These are phyloP conservation scores for Beauveria pseudobassiana DNA, from an alignment of 2,329 filamentous ascomycete genomes.

Conservation along the genomic window DNA sequence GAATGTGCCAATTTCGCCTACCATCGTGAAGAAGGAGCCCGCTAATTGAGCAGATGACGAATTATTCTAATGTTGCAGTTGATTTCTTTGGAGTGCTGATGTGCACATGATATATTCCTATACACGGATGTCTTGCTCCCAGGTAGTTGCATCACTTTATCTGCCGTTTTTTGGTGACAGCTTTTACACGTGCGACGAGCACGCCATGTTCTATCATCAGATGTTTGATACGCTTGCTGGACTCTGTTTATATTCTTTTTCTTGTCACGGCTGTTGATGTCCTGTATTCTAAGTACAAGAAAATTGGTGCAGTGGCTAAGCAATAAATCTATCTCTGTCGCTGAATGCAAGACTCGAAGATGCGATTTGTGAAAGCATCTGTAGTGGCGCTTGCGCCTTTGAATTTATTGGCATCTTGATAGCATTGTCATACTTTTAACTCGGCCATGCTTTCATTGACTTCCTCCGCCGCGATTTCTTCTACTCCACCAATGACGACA, in stretches of 20 bases:
- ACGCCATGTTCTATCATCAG: slow-evolving; percentile 28
- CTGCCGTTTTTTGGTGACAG: slow-evolving; percentile 15
- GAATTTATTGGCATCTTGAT: neutral
- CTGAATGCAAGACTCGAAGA: neutral
- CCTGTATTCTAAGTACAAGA: slow-evolving; percentile 31
- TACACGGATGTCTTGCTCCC: slow-evolving; percentile 12
- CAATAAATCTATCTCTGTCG: slow-evolving; percentile 2
- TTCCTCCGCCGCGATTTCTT: slow-evolving; percentile 1
- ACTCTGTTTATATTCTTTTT: slow-evolving; percentile 21
- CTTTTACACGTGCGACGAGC: slow-evolving; percentile 24
- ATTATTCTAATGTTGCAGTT: slow-evolving; percentile 12
- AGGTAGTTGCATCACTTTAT: slow-evolving; percentile 11
- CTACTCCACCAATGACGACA: slow-evolving; percentile 18
- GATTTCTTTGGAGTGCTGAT: slow-evolving; percentile 12
- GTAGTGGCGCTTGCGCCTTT: neutral
- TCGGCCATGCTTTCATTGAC: slow-evolving; percentile 24
- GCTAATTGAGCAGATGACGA: slow-evolving; percentile 22
- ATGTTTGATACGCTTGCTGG: slow-evolving; percentile 27
- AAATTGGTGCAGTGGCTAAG: neutral
- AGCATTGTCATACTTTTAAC: slow-evolving; percentile 18
- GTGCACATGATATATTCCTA: slow-evolving; percentile 12
- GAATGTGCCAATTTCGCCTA: slow-evolving; percentile 42
- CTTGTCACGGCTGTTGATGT: slow-evolving; percentile 20
- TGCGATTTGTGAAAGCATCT: neutral
- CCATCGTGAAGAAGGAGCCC: slow-evolving; percentile 31